Percentiles rank a stretch among this genome's conserved stretches.
Conservation (phyloP, 2,329 filamentous ascomycete genomes). For the Penicillium sp. region DNA sequence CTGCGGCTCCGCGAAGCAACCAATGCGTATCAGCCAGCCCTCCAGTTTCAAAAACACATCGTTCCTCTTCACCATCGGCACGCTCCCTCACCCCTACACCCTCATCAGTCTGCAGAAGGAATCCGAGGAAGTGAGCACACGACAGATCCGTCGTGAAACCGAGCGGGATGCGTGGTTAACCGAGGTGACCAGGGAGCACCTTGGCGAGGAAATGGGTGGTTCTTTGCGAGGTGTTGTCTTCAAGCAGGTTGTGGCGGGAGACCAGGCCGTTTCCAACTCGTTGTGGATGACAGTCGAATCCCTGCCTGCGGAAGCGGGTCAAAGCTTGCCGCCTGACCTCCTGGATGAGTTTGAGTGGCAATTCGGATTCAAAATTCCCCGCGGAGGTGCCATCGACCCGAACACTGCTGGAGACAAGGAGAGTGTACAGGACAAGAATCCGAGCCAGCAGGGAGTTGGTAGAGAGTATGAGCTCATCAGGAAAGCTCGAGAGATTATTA, state of each 20-base stretch:
- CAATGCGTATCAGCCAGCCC: constrained; percentile 64
- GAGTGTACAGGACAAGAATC: constrained; percentile 35
- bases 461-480: constrained; percentile 48
- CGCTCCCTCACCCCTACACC: constrained; percentile 88
- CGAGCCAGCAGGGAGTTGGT: constrained; percentile 36
- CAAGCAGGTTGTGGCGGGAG: constrained; percentile 74
- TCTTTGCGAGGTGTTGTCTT: constrained; percentile 65
- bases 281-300: constrained; percentile 78
- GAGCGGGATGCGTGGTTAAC: constrained; percentile 74
- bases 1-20: constrained; percentile 59
- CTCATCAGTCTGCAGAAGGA: constrained; percentile 62
- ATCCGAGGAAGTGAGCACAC: constrained; percentile 56
- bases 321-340: constrained; percentile 51
- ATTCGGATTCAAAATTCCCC: constrained; percentile 78
- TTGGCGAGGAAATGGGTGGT: constrained; percentile 58
- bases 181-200: constrained; percentile 63
- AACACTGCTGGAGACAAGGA: constrained; percentile 36
- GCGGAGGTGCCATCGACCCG: constrained; percentile 39
- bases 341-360: constrained; percentile 75
- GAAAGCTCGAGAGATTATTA: constrained; percentile 47
- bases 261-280: constrained; percentile 58
- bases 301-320: constrained; percentile 43
- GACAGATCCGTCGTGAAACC: constrained; percentile 63
- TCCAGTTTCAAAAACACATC: constrained; percentile 67
- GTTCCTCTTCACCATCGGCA: constrained; percentile 73